A percentile compares a stretch with the other conserved stretches of the same genome.
These are phyloP conservation scores for Neofusicoccum cordaticola DNA, from an alignment of 2,329 filamentous ascomycete genomes.

Conservation along the genomic window DNA sequence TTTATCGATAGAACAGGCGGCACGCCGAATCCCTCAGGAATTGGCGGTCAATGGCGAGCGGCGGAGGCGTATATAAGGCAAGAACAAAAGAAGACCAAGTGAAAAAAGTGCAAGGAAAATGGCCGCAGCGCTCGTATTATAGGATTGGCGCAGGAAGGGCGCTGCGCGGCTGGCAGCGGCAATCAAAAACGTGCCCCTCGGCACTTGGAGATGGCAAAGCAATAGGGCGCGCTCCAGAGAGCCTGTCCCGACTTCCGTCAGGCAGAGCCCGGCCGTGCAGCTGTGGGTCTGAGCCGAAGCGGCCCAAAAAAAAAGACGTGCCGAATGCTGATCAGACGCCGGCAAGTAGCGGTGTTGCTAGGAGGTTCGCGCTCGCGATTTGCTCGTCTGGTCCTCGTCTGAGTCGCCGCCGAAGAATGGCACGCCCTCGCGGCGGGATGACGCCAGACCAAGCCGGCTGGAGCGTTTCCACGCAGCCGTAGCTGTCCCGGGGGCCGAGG, in stretches of 20 bases:
- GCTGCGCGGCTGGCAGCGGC: conserved; percentile 2
- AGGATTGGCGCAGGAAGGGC: neutral
- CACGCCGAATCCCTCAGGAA: neutral
- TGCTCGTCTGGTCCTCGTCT: neutral
- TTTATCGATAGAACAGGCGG: neutral
- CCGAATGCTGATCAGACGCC: neutral
- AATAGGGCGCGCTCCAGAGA: neutral
- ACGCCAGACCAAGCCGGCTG: neutral
- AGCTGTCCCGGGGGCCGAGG: neutral
- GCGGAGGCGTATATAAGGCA: neutral
- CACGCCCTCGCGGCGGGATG: neutral
- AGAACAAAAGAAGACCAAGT: neutral
- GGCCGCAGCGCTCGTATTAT: conserved; percentile 2
- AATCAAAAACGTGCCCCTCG: neutral
- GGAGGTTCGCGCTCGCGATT: neutral
- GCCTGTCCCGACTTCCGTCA: neutral
- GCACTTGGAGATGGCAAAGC: conserved; percentile 8
- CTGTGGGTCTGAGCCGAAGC: conserved; percentile 1
- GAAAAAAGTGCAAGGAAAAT: neutral
- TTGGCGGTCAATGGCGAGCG: neutral
- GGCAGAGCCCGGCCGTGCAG: conserved; percentile 4
- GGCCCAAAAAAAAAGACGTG: neutral
- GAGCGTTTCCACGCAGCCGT: neutral
- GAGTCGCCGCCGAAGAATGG: neutral
- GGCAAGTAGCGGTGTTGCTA: conserved; percentile 11